Evolutionary conservation across 495 filamentous ascomycete species (phyloP).

Genomic region (Podospora comata): DNA sequence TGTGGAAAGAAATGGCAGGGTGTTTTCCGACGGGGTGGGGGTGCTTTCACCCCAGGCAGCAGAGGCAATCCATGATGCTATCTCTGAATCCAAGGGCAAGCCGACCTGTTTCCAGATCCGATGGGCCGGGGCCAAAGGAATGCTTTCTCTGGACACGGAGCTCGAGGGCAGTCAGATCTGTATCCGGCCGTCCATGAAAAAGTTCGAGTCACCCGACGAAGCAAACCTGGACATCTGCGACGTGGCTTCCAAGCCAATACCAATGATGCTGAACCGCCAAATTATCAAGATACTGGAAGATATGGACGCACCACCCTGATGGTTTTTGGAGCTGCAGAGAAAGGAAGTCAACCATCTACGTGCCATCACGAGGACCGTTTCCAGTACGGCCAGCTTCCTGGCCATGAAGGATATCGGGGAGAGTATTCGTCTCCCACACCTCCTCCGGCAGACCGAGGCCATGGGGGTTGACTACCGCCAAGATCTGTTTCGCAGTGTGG

Average conservation of each 20-base stretch:
- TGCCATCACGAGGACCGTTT: slow-evolving; percentile 47
- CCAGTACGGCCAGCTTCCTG: slow-evolving; percentile 63
- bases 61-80: slow-evolving; percentile 48
- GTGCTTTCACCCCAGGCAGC: slow-evolving; percentile 60
- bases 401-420: slow-evolving; percentile 53
- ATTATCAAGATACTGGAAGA: slow-evolving; percentile 84
- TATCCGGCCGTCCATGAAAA: slow-evolving; percentile 71
- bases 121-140: slow-evolving; percentile 66
- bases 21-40: slow-evolving; percentile 78
- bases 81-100: slow-evolving; percentile 41
- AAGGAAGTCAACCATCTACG: slow-evolving; percentile 56
- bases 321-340: slow-evolving; percentile 61
- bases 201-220: slow-evolving; percentile 59
- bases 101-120: slow-evolving; percentile 72
- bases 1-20: slow-evolving; percentile 42
- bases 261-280: slow-evolving; percentile 68
- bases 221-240: slow-evolving; percentile 72
- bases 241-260: slow-evolving; percentile 58
- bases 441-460: slow-evolving; percentile 54
- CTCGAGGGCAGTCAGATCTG: slow-evolving; percentile 53
- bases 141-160: slow-evolving; percentile 62
- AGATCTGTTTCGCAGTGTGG: slow-evolving; percentile 59
- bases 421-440: slow-evolving; percentile 50
- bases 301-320: slow-evolving; percentile 47
- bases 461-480: slow-evolving; percentile 58